phyloP scores from a whole-genome alignment of 495 filamentous ascomycete genomes.

The Neurospora discreta region DNA sequence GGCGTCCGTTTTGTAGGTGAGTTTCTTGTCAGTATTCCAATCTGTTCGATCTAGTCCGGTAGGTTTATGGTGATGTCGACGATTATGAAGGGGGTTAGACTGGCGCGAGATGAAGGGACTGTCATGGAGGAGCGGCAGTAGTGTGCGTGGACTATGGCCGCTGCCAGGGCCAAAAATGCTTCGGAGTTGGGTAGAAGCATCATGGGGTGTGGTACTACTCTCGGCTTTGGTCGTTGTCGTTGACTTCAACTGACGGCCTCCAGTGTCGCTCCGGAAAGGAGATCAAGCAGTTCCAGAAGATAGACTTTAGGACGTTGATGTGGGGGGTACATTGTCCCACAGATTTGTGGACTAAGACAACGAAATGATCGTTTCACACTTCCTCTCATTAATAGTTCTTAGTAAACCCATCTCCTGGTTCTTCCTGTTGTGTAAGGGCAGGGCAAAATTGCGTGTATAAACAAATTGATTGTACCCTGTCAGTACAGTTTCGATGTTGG shows the following conservation, averaged over 20 bases:
- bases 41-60: slow-evolving; percentile 16
- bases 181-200: not conserved
- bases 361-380: not conserved
- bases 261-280: not conserved
- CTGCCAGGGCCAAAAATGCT: slow-evolving; percentile 11
- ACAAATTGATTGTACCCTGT: not conserved
- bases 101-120: slow-evolving; percentile 16
- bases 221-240: not conserved
- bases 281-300: not conserved
- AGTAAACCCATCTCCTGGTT: not conserved
- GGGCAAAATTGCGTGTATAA: not conserved
- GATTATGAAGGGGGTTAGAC: slow-evolving; percentile 25
- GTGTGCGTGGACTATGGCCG: not conserved
- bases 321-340: not conserved
- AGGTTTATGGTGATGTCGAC: slow-evolving; percentile 30
- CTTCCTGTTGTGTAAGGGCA: not conserved
- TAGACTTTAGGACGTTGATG: not conserved
- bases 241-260: not conserved
- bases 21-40: not conserved
- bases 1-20: slow-evolving; percentile 11
- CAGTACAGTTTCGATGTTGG: not conserved
- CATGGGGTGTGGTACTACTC: not conserved
- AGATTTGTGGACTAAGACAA: not conserved
- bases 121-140: not conserved
- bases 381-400: not conserved